Percentiles rank a stretch among this genome's conserved stretches.
phyloP scores from a whole-genome alignment of 1,284 basidiomycete species.

The Boletus sp. region DNA sequence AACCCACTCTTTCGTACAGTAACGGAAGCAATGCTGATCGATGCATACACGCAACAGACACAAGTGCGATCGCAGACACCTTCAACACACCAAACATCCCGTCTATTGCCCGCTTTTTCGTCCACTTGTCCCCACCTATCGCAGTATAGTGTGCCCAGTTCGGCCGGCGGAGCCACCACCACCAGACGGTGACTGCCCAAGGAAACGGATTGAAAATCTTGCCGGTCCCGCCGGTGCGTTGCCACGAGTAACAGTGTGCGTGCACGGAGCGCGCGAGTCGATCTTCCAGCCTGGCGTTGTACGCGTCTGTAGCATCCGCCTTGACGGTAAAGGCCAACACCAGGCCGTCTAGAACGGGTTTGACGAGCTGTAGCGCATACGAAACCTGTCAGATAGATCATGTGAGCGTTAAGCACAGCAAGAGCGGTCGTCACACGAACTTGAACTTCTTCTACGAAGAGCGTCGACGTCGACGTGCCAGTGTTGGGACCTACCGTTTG shows the following conservation, averaged over 20 bases:
- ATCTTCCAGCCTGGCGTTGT: conserved; percentile 27
- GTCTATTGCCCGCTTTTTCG: conserved; percentile 6
- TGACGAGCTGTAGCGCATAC: conserved; percentile 31
- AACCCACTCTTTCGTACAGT: conserved; percentile 7
- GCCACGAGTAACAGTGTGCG: conserved; percentile 28
- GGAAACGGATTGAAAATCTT: conserved; percentile 30
- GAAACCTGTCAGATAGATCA: conserved; percentile 13
- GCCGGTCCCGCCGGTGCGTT: conserved; percentile 23
- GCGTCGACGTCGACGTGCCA: conserved; percentile 31
- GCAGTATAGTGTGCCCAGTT: conserved; percentile 27
- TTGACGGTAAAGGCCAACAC: conserved; percentile 28
- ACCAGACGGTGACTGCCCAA: conserved; percentile 28
- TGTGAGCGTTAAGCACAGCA: not conserved
- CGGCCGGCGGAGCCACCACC: conserved; percentile 30
- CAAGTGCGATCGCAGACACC: not conserved
- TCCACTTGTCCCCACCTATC: conserved; percentile 27
- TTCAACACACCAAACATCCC: conserved; percentile 9
- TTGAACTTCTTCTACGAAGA: conserved; percentile 34
- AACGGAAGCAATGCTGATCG: conserved; percentile 7
- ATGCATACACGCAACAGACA: conserved; percentile 11
- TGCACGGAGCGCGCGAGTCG: conserved; percentile 22
- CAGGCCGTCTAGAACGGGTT: conserved; percentile 27
- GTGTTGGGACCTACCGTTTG: conserved; percentile 29
- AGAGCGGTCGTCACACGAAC: conserved; percentile 7
- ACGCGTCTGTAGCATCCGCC: conserved; percentile 24